These are phyloP conservation scores for Sporisorium reilianum DNA, from an alignment of 1,284 basidiomycete genomes.

Conservation along the genomic window DNA sequence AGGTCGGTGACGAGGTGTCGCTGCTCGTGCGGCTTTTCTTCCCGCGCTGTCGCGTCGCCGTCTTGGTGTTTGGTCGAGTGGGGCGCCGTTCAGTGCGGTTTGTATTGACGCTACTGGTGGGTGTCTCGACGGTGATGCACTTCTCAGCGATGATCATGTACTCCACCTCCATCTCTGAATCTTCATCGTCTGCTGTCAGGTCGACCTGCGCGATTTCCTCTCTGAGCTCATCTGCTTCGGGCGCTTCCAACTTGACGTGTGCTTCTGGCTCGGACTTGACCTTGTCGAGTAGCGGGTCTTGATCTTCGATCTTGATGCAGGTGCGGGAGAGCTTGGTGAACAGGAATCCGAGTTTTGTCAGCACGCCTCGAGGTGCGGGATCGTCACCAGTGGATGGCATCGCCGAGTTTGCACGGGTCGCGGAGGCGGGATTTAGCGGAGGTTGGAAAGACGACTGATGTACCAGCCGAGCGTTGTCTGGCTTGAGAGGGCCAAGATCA, in stretches of 20 bases:
- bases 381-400: not conserved
- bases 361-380: not conserved
- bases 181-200: conserved; percentile 3
- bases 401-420: not conserved
- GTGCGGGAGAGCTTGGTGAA: conserved; percentile 4
- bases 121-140: not conserved
- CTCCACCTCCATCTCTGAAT: conserved; percentile 28
- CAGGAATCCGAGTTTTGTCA: not conserved
- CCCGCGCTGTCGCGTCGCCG: not conserved
- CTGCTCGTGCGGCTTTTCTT: not conserved
- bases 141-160: conserved; percentile 38
- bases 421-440: not conserved
- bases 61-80: not conserved
- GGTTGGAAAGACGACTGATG: not conserved
- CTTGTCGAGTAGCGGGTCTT: not conserved
- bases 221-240: not conserved
- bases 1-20: not conserved
- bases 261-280: not conserved
- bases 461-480: not conserved
- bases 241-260: not conserved
- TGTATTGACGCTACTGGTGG: not conserved
- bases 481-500: not conserved
- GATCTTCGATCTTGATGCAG: conserved; percentile 6
- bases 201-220: not conserved
- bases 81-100: not conserved